Conservation (phyloP, 441 rosid genomes). For the Eutrema salsugineum region DNA sequence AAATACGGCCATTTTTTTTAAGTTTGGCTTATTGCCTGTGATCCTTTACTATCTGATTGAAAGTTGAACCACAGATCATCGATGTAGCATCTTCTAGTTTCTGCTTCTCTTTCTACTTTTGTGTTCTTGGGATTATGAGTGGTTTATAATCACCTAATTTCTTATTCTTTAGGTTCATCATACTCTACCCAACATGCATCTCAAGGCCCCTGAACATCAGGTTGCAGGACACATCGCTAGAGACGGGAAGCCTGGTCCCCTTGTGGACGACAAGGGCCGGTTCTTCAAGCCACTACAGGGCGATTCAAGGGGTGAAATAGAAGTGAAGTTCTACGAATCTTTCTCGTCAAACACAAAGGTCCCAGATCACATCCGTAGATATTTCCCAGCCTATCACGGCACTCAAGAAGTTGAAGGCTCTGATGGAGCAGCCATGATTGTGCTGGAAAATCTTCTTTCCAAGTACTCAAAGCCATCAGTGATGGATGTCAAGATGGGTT, state of each 20-base stretch:
- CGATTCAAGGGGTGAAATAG: slow-evolving; percentile 64
- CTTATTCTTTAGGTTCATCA: slow-evolving; percentile 12
- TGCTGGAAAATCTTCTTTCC: slow-evolving; percentile 59
- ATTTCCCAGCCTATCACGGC: slow-evolving; percentile 76
- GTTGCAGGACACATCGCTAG: slow-evolving; percentile 89
- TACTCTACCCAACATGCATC: slow-evolving; percentile 42
- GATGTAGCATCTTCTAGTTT: not conserved
- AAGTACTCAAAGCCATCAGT: slow-evolving; percentile 49
- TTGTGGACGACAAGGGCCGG: slow-evolving; percentile 74
- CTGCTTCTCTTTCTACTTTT: not conserved
- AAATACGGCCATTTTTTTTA: not conserved
- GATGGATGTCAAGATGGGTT: slow-evolving; percentile 89
- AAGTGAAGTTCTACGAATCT: slow-evolving; percentile 67
- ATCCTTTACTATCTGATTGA: not conserved
- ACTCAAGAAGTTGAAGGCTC: slow-evolving; percentile 74
- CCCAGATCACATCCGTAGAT: slow-evolving; percentile 64
- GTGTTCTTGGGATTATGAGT: not conserved
- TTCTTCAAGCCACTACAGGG: slow-evolving; percentile 93
- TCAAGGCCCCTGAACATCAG: slow-evolving; percentile 86
- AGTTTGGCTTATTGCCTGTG: not conserved
- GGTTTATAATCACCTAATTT: not conserved
- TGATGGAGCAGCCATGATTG: slow-evolving; percentile 73
- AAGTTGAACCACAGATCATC: not conserved
- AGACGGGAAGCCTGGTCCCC: slow-evolving; percentile 73
- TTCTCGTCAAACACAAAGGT: slow-evolving; percentile 56